Base-by-base conservation (phyloP, 2,329 filamentous ascomycete species). In the Zopfia rhizophila region DNA sequence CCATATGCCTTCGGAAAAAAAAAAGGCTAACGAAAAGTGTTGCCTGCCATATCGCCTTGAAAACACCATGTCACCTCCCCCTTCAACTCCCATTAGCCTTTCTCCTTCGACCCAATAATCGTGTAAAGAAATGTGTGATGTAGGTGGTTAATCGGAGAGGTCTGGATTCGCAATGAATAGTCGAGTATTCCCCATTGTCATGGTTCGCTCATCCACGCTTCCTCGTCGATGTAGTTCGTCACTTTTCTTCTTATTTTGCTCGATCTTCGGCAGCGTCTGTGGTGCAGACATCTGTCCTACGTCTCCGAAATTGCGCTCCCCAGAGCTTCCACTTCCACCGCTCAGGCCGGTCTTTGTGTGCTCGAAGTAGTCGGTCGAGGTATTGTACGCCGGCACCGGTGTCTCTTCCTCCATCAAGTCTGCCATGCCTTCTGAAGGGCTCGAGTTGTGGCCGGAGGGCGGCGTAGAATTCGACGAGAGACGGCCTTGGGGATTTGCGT, bases 111-210 rank as follows among this genome's bases (percentile, higher is more conserved):
- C n/a, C n/a, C n/a, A n/a, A n/a, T n/a, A n/a, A n/a, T n/a, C n/a
- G n/a, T n/a, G n/a, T n/a, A n/a, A n/a, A n/a, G n/a, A n/a, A n/a
- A n/a, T n/a, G n/a, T n/a, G n/a, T n/a, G n/a, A n/a, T n/a, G n/a
- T n/a, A n/a, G n/a, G n/a, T n/a, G n/a, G n/a, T n/a, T 60, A 78
- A 57, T 79, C 76, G 61, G 75, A 78, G 50, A 76, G 82, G 71
- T 94, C 90, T 13, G 90, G 90, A 72, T 95, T 95, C 60, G 90
- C 90, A 65, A 95, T 91, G 71, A 89, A 94, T 47, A 95, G 80
- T 52, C 90, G 82, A 36, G 83, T 81, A 48, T 74, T 76, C 45
- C 75, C 77, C 68, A 94, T 86, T 1, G 89, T 92, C 72, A 85
- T 87, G 4, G 88, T 89, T 63, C 88, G 80, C 72, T 94, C 90